Conservation (phyloP, 2,329 filamentous ascomycete species). For the Alternaria panax region DNA sequence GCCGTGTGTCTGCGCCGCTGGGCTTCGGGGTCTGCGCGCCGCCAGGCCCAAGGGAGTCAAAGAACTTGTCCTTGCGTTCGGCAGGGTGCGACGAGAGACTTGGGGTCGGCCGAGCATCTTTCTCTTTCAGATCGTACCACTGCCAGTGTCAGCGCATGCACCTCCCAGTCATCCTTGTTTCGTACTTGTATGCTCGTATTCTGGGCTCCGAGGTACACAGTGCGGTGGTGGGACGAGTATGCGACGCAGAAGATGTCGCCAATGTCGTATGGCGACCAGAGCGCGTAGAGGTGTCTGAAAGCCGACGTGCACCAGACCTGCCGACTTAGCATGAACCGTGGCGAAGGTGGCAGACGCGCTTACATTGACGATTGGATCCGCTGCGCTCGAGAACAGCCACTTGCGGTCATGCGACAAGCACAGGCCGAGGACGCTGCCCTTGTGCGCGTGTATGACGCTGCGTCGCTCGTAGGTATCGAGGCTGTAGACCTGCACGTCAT, state of each 20-base stretch:
- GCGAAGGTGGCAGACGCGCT: conserved; percentile 16
- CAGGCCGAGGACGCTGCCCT: conserved; percentile 87
- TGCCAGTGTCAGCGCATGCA: conserved; percentile 34
- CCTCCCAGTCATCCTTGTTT: neutral
- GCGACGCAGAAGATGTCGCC: conserved; percentile 96
- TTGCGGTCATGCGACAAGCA: conserved; percentile 77
- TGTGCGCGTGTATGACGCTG: conserved; percentile 83
- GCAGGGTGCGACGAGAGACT: conserved; percentile 75
- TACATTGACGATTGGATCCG: conserved; percentile 90
- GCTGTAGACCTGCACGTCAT: conserved; percentile 71
- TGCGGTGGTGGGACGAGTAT: conserved; percentile 80
- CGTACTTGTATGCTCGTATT: conserved; percentile 78
- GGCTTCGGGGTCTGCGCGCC: conserved; percentile 79
- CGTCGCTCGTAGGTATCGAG: conserved; percentile 85
- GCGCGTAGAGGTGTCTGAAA: conserved; percentile 80
- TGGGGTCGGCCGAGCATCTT: conserved; percentile 64
- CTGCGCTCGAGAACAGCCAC: conserved; percentile 89
- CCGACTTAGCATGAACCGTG: conserved; percentile 13
- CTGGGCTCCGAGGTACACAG: conserved; percentile 89
- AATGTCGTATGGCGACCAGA: conserved; percentile 92
- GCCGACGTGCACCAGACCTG: conserved; percentile 81
- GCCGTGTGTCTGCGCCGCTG: conserved; percentile 61
- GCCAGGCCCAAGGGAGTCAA: conserved; percentile 87
- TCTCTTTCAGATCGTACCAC: conserved; percentile 81
- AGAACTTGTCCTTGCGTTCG: conserved; percentile 84